These are phyloP conservation scores for Pseudogymnoascus sp. DNA, from an alignment of 2,329 filamentous ascomycete genomes.

Conservation along the genomic window DNA sequence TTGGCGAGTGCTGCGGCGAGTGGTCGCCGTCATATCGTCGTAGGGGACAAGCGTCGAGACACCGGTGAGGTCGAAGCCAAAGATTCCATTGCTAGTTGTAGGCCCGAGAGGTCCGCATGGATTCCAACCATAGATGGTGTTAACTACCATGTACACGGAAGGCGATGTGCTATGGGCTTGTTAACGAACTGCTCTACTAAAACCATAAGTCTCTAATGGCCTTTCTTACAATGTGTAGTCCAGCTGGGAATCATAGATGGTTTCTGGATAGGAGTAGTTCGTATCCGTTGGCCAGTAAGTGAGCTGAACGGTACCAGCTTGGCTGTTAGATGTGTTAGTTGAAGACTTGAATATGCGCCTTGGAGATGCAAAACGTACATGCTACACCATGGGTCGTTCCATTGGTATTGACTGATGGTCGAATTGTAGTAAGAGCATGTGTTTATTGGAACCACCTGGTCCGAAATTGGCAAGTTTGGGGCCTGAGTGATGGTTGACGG, in stretches of 20 bases:
- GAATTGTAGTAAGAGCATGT: neutral
- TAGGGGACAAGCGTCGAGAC: slow-evolving; percentile 31
- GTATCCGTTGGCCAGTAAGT: slow-evolving; percentile 32
- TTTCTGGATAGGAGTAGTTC: slow-evolving; percentile 29
- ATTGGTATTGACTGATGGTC: neutral
- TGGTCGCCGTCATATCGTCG: slow-evolving; percentile 14
- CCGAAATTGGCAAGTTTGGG: neutral
- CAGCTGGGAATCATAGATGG: slow-evolving; percentile 26
- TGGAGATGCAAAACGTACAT: neutral
- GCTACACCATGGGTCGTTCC: neutral
- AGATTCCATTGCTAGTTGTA: slow-evolving; percentile 26
- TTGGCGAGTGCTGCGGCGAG: slow-evolving; percentile 23
- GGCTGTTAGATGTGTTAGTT: slow-evolving; percentile 14
- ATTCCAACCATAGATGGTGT: slow-evolving; percentile 31
- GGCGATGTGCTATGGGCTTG: slow-evolving; percentile 30
- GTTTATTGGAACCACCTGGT: neutral
- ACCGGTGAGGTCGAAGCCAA: slow-evolving; percentile 29
- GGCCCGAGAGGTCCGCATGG: slow-evolving; percentile 27
- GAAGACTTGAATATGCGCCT: neutral
- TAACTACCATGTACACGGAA: slow-evolving; percentile 34
- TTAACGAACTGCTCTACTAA: neutral
- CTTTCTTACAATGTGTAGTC: slow-evolving; percentile 31
- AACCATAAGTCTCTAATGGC: neutral
- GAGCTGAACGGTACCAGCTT: slow-evolving; percentile 30
- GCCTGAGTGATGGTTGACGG: neutral